Evolutionary conservation across 164 flowering plant genomes (phyloP), one percentile per base, ranked within the genome.

Genomic region (Sedum album): DNA sequence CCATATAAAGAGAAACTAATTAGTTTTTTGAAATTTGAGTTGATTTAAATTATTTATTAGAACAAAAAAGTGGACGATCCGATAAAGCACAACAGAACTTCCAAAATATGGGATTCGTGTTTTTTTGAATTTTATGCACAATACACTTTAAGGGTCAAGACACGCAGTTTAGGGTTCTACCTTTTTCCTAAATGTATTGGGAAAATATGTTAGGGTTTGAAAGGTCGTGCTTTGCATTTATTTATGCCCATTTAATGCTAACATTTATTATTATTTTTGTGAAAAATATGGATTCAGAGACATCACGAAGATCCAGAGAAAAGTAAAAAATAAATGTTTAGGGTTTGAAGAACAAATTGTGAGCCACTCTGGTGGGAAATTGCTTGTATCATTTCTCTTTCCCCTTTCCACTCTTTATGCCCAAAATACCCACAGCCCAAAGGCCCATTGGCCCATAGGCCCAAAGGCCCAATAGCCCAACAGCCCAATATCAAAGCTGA

Each of bases 321-420:
- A 17, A 57, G 20, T 33, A 13, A 57, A 20, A 55, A 57, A 57
- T 57, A 57, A 57, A 57, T 23, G 23, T 73, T 73, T 77, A 71
- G 76, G 68, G 72, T 81, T 81, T 79, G 81, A 65, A 79, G 68
- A 79, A 70, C 77, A 62, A 28, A 5, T 2, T 69, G 70, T 82
- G 83, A 86, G 83, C 82, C 84, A 74, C 69, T 81, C 70, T 77
- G 78, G 81, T 83, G 86, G 86, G 75, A 73, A 78, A 77, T 77
- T 81, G 83, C 84, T 79, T 85, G 82, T 86, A 87, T 79, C 87
- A 78, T 83, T 85, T 82, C 83, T 83, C 80, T 57, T 57, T 14
- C 15, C 31, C 33, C n/a, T n/a, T n/a, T n/a, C n/a, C n/a, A n/a
- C n/a, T n/a, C n/a, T n/a, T n/a, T n/a, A n/a, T n/a, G n/a, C n/a